Evolutionary conservation across 441 rosid genomes (phyloP).

Genomic region (Erysimum pusillum): DNA sequence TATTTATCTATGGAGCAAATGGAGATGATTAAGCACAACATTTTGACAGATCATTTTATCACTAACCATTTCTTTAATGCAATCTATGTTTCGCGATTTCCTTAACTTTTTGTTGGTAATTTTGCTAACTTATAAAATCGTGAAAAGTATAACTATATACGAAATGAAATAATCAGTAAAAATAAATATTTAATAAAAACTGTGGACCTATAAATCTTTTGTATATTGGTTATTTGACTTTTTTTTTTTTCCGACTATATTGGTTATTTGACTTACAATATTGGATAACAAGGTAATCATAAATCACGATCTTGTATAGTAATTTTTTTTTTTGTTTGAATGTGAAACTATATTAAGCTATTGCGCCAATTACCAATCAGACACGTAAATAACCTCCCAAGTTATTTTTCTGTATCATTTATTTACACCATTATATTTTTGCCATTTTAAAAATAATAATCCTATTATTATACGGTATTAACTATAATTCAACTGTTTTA

Average conservation of each 20-base stretch:
- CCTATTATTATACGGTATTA: not conserved
- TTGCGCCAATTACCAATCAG: not conserved
- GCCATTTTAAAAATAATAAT: too few species aligned
- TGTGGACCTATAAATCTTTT: not conserved
- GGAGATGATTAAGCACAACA: slow-evolving; percentile 18
- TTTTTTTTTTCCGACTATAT: too few species aligned
- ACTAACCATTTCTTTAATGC: slow-evolving; percentile 6
- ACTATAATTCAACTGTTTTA: not conserved
- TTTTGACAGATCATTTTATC: slow-evolving; percentile 37
- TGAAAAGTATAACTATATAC: too few species aligned
- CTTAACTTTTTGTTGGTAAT: not conserved
- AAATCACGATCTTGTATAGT: too few species aligned
- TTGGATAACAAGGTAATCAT: too few species aligned
- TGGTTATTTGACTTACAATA: too few species aligned
- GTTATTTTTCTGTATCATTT: not conserved
- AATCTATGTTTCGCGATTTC: not conserved
- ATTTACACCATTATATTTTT: not conserved
- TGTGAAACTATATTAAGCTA: not conserved
- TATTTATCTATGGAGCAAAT: slow-evolving; percentile 20
- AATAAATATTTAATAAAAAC: not conserved
- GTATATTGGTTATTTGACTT: too few species aligned
- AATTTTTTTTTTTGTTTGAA: too few species aligned
- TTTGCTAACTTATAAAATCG: not conserved
- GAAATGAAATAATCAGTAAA: too few species aligned
- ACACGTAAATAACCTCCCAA: not conserved